Base-by-base conservation (phyloP, 2,329 filamentous ascomycete genomes). In the Penicillium sp. region DNA sequence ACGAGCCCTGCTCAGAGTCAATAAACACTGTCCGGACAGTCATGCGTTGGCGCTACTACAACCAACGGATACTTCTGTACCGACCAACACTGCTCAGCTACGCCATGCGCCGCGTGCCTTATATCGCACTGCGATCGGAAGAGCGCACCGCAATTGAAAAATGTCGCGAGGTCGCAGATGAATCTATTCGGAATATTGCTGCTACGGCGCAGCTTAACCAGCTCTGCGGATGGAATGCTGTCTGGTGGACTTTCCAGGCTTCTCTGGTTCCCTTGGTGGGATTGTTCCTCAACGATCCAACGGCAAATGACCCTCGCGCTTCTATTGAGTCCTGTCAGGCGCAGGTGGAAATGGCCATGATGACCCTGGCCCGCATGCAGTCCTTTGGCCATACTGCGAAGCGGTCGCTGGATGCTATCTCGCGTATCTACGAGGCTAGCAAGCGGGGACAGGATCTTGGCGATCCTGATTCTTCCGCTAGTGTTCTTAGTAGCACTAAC, bases 31-130 rank as follows among this genome's bases (percentile, higher is more conserved):
- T 83, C 1, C 78, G 85, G 44, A 81, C 81, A 55, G 79, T 89
- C 58, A 88, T 89, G 83, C 85, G 87, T 65, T 90, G 86, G 87
- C 79, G 86, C 13, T 90, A 87, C 63, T 82, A 87, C 62, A 88
- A 88, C 59, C 77, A 88, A 41, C 82, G 85, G 41, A 84, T 89
- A 69, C 77, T 90, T 1, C 78, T 90, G 21, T 83, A 89, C 65
- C 77, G 87, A 3, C 85, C 86, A 0, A 81, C 84, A 0, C 74
- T 91, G 2, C 75, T 90, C 6, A 84, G 80, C 68, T 71, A 85
- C 61, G 75, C 81, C 62, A 74, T 74, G 75, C 60, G 71, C 56
- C 57, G 77, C 58, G 74, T 77, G 63, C 45, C 77, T 62, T 75
- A 75, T 50, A 67, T 76, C 43, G 70, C 76, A 59, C 68, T 67